These are phyloP conservation scores for Ogataea philodendri DNA, from an alignment of 805 yeast species.

Conservation along the genomic window DNA sequence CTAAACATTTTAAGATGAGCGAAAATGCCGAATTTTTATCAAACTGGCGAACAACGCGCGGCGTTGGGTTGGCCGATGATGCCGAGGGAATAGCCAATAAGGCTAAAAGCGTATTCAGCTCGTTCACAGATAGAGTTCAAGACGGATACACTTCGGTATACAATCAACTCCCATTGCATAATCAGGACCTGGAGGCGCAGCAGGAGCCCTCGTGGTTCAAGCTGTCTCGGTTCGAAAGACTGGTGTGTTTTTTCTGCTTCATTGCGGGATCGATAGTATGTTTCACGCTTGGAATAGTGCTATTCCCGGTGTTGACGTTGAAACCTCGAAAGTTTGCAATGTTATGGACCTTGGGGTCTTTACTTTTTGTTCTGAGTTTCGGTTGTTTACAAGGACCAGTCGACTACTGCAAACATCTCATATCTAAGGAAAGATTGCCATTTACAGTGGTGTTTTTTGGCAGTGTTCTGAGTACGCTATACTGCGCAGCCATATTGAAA, in stretches of 20 bases:
- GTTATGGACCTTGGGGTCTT: conserved; percentile 87
- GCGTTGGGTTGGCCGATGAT: conserved; percentile 11
- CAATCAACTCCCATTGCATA: conserved; percentile 61
- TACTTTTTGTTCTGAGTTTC: conserved; percentile 82
- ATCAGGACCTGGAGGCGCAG: conserved; percentile 43
- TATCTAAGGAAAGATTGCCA: conserved; percentile 72
- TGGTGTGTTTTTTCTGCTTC: conserved; percentile 74
- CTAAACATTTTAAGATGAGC: conserved; percentile 3
- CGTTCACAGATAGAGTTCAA: conserved; percentile 24
- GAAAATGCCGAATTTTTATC: conserved; percentile 28
- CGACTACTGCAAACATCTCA: conserved; percentile 70
- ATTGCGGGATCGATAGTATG: conserved; percentile 75
- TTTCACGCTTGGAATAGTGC: conserved; percentile 73
- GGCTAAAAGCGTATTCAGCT: conserved; percentile 22
- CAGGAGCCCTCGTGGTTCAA: conserved; percentile 78
- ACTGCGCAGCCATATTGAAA: conserved; percentile 68
- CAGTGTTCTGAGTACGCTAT: conserved; percentile 75
- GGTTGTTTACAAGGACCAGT: conserved; percentile 91
- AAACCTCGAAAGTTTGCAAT: conserved; percentile 90
- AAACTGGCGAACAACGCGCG: conserved; percentile 29
- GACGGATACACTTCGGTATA: conserved; percentile 52
- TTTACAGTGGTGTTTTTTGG: conserved; percentile 79
- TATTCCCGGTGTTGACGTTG: conserved; percentile 85
- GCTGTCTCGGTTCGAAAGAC: conserved; percentile 73
- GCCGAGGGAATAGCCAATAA: conserved; percentile 18